These are phyloP conservation scores for Beauveria australis DNA, from an alignment of 2,329 filamentous ascomycete genomes.

Conservation along the genomic window DNA sequence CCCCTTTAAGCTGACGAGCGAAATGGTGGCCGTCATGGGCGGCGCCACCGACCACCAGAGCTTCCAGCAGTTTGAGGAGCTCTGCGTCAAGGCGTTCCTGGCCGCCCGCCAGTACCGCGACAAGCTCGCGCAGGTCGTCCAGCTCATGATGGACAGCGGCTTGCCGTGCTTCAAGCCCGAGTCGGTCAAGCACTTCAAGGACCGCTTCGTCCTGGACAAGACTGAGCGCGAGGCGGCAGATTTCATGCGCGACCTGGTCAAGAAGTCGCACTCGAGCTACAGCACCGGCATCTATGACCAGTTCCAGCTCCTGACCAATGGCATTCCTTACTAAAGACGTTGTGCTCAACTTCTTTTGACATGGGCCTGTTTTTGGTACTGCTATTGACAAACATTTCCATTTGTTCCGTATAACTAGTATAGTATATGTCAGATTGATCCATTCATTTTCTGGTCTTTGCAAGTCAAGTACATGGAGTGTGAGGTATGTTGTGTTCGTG, in stretches of 20 bases:
- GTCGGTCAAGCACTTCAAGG: slow-evolving; percentile 84
- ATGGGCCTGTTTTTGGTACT: background rate
- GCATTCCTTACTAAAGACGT: slow-evolving; percentile 76
- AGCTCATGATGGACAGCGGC: slow-evolving; percentile 92
- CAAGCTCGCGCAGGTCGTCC: slow-evolving; percentile 82
- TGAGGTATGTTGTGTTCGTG: too few relatives aligned
- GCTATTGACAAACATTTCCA: background rate
- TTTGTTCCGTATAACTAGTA: background rate
- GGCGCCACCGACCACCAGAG: slow-evolving; percentile 75
- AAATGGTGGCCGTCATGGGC: slow-evolving; percentile 99
- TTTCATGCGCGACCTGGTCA: slow-evolving; percentile 82
- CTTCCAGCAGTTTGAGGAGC: slow-evolving; percentile 93
- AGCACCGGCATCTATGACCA: slow-evolving; percentile 95
- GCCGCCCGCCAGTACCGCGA: slow-evolving; percentile 79
- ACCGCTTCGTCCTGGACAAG: slow-evolving; percentile 88
- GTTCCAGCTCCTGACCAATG: slow-evolving; percentile 94
- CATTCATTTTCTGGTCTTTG: background rate
- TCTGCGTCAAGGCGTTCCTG: slow-evolving; percentile 92
- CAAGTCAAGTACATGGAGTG: too few relatives aligned
- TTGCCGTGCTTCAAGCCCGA: slow-evolving; percentile 97
- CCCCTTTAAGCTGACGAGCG: slow-evolving; percentile 92
- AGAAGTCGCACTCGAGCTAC: slow-evolving; percentile 83
- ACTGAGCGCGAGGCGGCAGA: slow-evolving; percentile 89
- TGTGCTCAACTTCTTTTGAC: background rate
- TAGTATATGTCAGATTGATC: background rate